phyloP scores from a whole-genome alignment of 2,329 filamentous ascomycete genomes.

The Xylariales sp. region DNA sequence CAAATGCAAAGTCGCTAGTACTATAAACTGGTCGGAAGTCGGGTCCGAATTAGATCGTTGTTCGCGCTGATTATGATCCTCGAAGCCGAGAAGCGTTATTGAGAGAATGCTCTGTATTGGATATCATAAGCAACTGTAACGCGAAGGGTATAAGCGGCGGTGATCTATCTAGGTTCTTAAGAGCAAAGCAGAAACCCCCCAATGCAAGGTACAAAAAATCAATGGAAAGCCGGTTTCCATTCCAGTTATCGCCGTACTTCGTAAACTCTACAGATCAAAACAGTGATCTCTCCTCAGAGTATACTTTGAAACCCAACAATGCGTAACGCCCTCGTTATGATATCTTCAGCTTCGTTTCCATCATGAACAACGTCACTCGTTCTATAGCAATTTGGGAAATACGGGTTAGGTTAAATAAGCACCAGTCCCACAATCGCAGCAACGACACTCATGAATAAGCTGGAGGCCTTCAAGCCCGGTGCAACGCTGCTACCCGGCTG shows the following conservation, averaged over 20 bases:
- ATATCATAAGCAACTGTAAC: constrained; percentile 3
- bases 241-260: too few relatives aligned
- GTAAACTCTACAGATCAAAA: too few relatives aligned
- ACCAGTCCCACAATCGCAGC: too few relatives aligned
- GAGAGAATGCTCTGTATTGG: neutral
- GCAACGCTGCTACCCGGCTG: neutral
- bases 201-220: neutral
- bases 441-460: constrained; percentile 9
- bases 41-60: too few relatives aligned
- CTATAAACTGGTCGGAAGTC: neutral
- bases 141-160: constrained; percentile 4
- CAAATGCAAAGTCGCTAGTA: too few relatives aligned
- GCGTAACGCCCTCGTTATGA: too few relatives aligned
- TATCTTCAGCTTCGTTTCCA: constrained; percentile 1
- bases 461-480: constrained; percentile 6
- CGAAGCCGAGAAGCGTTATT: neutral
- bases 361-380: too few relatives aligned
- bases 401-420: too few relatives aligned
- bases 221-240: too few relatives aligned
- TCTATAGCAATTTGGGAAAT: too few relatives aligned
- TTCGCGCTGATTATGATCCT: too few relatives aligned
- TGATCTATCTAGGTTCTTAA: constrained; percentile 2
- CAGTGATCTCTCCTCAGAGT: too few relatives aligned
- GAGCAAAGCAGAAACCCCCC: neutral
- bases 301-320: neutral